Conservation (phyloP, 345 rosid genomes). For the Gossypium mustelinum region DNA sequence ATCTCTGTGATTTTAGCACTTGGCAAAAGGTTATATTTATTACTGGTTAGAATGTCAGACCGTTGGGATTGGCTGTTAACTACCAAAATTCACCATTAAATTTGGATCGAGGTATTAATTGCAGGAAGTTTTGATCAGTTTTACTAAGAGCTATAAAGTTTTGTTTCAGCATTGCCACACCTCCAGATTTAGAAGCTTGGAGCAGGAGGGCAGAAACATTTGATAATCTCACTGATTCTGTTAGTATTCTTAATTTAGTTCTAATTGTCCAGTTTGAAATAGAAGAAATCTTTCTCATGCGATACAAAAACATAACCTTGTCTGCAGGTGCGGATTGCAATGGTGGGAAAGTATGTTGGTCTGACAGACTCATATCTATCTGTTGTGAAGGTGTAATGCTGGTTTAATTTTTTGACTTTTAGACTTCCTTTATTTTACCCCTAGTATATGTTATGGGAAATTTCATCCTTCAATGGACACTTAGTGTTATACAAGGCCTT, state of each 20-base stretch:
- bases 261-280: conserved; percentile 16
- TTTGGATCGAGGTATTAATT: neutral
- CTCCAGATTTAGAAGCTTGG: conserved; percentile 76
- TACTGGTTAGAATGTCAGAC: neutral
- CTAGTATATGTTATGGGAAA: neutral
- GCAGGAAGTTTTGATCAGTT: conserved; percentile 15
- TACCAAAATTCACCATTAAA: conserved; percentile 5
- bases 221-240: conserved; percentile 51
- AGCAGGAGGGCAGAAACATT: conserved; percentile 74
- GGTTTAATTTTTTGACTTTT: neutral
- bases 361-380: conserved; percentile 92
- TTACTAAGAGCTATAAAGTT: conserved; percentile 12
- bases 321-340: conserved; percentile 82
- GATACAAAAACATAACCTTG: conserved; percentile 19
- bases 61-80: neutral
- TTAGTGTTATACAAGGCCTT: neutral
- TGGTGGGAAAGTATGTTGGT: conserved; percentile 97
- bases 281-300: conserved; percentile 14
- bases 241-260: conserved; percentile 30
- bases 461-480: neutral
- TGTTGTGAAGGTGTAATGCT: conserved; percentile 65
- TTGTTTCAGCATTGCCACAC: conserved; percentile 61
- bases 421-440: neutral
- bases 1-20: neutral
- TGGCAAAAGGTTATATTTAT: conserved; percentile 1